phyloP scores from a whole-genome alignment of 2,329 filamentous ascomycete genomes.

The Colletotrichum orbiculare region DNA sequence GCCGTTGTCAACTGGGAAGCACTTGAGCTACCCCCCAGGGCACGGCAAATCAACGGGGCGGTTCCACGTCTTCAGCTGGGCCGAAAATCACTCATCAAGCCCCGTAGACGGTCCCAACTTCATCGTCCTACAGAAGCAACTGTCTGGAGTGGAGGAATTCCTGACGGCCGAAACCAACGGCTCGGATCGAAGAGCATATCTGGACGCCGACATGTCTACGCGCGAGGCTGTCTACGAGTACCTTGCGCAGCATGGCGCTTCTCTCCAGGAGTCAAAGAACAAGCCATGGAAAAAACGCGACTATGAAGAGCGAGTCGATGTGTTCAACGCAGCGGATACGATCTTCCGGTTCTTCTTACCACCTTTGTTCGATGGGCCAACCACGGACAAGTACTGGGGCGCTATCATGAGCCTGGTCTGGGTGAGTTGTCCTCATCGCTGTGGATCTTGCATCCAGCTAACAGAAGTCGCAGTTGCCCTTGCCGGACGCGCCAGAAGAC shows the following conservation, averaged over 20 bases:
- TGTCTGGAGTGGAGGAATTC: conserved; percentile 29
- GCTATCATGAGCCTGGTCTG: conserved; percentile 46
- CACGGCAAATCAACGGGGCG: conserved; percentile 16
- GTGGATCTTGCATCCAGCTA: not conserved
- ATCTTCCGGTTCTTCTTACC: conserved; percentile 58
- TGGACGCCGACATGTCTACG: conserved; percentile 33
- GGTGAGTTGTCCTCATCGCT: conserved; percentile 39
- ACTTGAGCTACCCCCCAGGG: conserved; percentile 21
- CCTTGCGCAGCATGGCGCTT: conserved; percentile 21
- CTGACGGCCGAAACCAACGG: conserved; percentile 29
- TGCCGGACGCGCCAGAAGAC: not conserved
- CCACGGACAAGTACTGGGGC: conserved; percentile 56
- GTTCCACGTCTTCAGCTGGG: conserved; percentile 37
- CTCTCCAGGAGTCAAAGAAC: conserved; percentile 7
- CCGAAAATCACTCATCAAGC: conserved; percentile 1
- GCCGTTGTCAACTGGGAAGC: conserved; percentile 9
- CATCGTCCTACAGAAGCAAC: conserved; percentile 27
- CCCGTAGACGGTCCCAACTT: conserved; percentile 30
- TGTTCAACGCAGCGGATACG: conserved; percentile 54
- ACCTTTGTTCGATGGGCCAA: conserved; percentile 47
- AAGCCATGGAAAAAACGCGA: conserved; percentile 39
- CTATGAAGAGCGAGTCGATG: conserved; percentile 49
- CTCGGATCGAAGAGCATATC: conserved; percentile 20
- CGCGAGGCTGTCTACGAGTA: conserved; percentile 46
- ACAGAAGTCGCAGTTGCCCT: not conserved